phyloP scores from a whole-genome alignment of 2,329 filamentous ascomycete genomes.

The Juglanconis oblonga region DNA sequence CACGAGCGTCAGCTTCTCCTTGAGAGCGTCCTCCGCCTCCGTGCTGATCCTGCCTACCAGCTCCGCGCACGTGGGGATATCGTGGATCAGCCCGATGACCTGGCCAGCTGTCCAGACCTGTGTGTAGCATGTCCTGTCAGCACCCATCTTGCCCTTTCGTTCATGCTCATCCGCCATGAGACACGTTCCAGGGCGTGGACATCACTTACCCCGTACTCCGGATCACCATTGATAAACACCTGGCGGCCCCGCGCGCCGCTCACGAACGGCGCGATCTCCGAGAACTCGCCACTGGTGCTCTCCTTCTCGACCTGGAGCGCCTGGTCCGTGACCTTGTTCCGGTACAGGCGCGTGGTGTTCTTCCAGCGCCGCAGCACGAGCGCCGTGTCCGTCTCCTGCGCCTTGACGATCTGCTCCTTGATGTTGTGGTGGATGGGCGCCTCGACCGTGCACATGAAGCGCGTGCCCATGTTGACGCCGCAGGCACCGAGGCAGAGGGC shows the following conservation, averaged over 20 bases:
- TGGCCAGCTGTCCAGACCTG: conserved; percentile 97
- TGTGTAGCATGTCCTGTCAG: not conserved
- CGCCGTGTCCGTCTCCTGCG: conserved; percentile 87
- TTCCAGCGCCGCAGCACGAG: conserved; percentile 86
- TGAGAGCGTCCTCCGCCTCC: conserved; percentile 68
- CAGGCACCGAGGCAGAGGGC: conserved; percentile 86
- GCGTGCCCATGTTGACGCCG: conserved; percentile 97
- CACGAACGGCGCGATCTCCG: conserved; percentile 81
- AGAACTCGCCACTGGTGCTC: conserved; percentile 81
- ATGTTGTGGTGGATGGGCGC: conserved; percentile 90
- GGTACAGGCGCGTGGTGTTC: conserved; percentile 86
- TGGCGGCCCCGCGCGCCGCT: conserved; percentile 87
- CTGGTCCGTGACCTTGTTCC: conserved; percentile 81
- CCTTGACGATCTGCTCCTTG: conserved; percentile 86
- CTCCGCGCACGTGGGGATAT: conserved; percentile 72
- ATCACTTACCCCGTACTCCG: conserved; percentile 76
- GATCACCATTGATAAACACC: conserved; percentile 89
- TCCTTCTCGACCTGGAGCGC: conserved; percentile 81
- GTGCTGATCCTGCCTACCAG: conserved; percentile 72
- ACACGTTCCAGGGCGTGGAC: no score
- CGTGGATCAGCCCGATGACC: conserved; percentile 85
- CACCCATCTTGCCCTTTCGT: not conserved
- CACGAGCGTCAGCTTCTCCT: conserved; percentile 51
- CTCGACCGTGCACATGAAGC: conserved; percentile 96
- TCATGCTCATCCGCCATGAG: no score